A percentile compares a stretch with the other conserved stretches of the same genome.
These are phyloP conservation scores for sorghum (Sorghum bicolor) DNA, from an alignment of 176 grass and related monocot genomes.

Conservation along the genomic window DNA sequence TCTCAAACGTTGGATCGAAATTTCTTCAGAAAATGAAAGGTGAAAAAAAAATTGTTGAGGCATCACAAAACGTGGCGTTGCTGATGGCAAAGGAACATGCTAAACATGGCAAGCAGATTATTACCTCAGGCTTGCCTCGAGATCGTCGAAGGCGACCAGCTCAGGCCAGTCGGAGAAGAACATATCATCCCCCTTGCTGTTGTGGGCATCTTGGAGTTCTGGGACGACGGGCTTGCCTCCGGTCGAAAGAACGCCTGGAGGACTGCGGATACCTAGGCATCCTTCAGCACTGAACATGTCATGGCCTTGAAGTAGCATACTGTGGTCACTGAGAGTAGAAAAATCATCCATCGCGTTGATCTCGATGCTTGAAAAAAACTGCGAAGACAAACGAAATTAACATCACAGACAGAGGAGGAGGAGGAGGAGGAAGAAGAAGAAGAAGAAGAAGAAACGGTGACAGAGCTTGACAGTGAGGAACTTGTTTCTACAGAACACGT, in stretches of 20 bases:
- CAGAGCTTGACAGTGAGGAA: neutral
- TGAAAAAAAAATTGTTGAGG: neutral
- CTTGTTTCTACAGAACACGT: no score
- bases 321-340: neutral
- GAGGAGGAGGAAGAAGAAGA: no score
- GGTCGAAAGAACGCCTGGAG: neutral
- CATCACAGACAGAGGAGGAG: no score
- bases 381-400: neutral
- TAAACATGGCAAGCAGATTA: neutral
- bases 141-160: conserved; percentile 37
- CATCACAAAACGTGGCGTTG: neutral
- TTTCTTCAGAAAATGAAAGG: conserved; percentile 37
- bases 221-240: neutral
- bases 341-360: conserved; percentile 6
- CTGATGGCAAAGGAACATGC: neutral
- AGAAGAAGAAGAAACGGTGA: neutral
- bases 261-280: neutral
- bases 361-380: neutral
- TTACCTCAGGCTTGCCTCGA: conserved; percentile 41
- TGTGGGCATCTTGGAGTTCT: neutral
- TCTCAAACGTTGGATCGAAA: conserved; percentile 33
- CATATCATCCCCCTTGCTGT: conserved; percentile 19
- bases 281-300: conserved; percentile 5
- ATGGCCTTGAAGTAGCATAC: conserved; percentile 7
- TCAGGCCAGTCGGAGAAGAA: conserved; percentile 44